A percentile compares a stretch with the other conserved stretches of the same genome.
Evolutionary conservation across 306 rosid species (phyloP).

Genomic region (Mucuna pruriens): DNA sequence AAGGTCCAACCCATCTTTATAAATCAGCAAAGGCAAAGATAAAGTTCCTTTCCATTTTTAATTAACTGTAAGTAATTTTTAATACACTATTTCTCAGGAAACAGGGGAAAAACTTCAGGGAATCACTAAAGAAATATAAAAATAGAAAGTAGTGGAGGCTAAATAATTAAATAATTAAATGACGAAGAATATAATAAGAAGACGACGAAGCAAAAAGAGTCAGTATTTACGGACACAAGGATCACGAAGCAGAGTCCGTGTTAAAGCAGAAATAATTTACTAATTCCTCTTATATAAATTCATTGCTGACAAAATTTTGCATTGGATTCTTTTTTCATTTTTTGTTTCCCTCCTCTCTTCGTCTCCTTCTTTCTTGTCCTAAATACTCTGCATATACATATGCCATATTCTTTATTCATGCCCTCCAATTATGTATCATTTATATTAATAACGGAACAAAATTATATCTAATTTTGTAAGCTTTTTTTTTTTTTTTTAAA

Average conservation of each 20-base stretch:
- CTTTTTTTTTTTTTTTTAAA: too few species aligned
- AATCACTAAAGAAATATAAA: neutral
- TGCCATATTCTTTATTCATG: conserved; percentile 18
- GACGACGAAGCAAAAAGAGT: neutral
- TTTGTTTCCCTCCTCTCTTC: neutral
- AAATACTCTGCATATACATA: neutral
- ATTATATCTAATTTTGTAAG: too few species aligned
- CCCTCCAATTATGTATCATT: conserved; percentile 27
- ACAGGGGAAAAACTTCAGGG: neutral
- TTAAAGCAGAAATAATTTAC: neutral
- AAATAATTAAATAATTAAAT: conserved; percentile 15
- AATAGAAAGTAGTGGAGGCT: neutral
- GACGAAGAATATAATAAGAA: neutral
- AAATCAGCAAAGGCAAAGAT: neutral
- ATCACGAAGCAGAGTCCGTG: neutral
- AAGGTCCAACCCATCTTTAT: neutral
- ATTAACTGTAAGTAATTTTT: neutral
- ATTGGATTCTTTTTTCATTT: conserved; percentile 40
- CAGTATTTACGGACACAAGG: conserved; percentile 8
- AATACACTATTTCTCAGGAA: neutral
- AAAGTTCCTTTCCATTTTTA: neutral
- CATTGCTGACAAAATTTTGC: conserved; percentile 31
- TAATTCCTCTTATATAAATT: neutral
- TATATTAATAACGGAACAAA: too few species aligned
- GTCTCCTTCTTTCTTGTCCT: conserved; percentile 40